These are phyloP conservation scores for Podaxis pistillaris DNA, from an alignment of 768 basidiomycete genomes.

Conservation along the genomic window DNA sequence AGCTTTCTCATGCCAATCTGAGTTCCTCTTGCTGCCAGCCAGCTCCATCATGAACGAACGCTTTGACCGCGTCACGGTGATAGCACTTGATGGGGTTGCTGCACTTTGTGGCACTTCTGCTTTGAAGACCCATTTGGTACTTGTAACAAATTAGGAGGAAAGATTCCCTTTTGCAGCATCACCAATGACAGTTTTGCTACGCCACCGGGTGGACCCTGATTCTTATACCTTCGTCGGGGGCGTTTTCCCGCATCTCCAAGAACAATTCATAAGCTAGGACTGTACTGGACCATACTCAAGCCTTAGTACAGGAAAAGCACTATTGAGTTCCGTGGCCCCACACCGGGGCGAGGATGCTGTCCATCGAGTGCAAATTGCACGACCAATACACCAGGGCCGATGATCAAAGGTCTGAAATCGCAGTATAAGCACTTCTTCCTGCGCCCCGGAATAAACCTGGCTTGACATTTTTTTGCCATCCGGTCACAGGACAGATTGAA, in stretches of 20 bases:
- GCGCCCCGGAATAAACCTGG: too few relatives aligned
- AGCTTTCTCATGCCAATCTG: conserved; percentile 6
- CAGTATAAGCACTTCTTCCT: too few relatives aligned
- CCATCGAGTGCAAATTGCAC: too few relatives aligned
- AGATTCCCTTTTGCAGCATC: conserved; percentile 8
- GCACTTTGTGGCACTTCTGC: not conserved
- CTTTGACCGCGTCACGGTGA: not conserved
- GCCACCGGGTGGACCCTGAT: not conserved
- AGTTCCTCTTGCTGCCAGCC: not conserved
- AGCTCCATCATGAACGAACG: not conserved
- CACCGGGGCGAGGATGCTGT: too few relatives aligned
- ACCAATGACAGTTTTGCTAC: not conserved
- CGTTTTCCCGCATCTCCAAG: not conserved
- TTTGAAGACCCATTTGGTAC: not conserved
- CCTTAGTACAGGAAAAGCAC: too few relatives aligned
- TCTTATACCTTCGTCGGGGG: not conserved
- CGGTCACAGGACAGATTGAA: too few relatives aligned
- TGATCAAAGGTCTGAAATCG: too few relatives aligned
- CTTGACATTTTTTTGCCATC: too few relatives aligned
- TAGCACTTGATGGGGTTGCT: conserved; percentile 2
- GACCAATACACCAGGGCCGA: too few relatives aligned
- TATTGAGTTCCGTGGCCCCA: too few relatives aligned
- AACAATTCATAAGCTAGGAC: too few relatives aligned
- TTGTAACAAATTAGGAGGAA: conserved; percentile 11
- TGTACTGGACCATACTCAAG: too few relatives aligned